Evolutionary conservation across 2,329 filamentous ascomycete genomes (phyloP).

Genomic region (Cercospora citrullina): DNA sequence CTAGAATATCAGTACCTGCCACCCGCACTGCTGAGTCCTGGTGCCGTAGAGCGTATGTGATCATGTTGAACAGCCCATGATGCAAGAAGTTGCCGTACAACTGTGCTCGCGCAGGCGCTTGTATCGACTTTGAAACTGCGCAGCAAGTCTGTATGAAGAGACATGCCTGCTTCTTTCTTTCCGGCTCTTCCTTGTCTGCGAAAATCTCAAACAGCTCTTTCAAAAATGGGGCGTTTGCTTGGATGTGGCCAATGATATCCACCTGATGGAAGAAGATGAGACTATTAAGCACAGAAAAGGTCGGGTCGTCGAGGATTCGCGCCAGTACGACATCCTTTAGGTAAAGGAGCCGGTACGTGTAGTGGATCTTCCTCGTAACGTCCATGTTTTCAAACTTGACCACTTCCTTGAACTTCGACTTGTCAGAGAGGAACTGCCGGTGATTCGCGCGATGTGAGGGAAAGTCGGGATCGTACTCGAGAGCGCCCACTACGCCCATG

Average conservation of each 20-base stretch:
- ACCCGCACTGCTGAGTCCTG: constrained; percentile 81
- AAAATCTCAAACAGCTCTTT: constrained; percentile 89
- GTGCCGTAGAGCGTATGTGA: constrained; percentile 87
- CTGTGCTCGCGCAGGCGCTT: constrained; percentile 74
- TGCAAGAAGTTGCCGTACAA: constrained; percentile 88
- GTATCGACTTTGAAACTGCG: constrained; percentile 88
- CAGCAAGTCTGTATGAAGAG: constrained; percentile 97
- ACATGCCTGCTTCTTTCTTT: constrained; percentile 88
- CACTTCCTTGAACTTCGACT: constrained; percentile 92
- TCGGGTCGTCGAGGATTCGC: constrained; percentile 93
- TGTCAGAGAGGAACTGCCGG: constrained; percentile 84
- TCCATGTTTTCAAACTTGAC: constrained; percentile 82
- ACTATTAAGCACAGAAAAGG: constrained; percentile 95
- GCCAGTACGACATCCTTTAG: constrained; percentile 98
- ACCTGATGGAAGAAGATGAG: constrained; percentile 99
- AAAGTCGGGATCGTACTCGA: constrained; percentile 98
- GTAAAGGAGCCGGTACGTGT: constrained; percentile 93
- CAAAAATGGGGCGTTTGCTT: constrained; percentile 74
- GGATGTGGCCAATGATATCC: constrained; percentile 94
- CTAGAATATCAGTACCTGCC: constrained; percentile 88
- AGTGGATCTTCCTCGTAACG: constrained; percentile 88
- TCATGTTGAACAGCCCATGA: constrained; percentile 83
- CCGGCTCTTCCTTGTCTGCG: constrained; percentile 59
- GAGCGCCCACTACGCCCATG: constrained; percentile 86
- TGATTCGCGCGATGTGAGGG: constrained; percentile 97